phyloP scores from a whole-genome alignment of 1,284 basidiomycete genomes.

The Sphaerobolus stellatus region DNA sequence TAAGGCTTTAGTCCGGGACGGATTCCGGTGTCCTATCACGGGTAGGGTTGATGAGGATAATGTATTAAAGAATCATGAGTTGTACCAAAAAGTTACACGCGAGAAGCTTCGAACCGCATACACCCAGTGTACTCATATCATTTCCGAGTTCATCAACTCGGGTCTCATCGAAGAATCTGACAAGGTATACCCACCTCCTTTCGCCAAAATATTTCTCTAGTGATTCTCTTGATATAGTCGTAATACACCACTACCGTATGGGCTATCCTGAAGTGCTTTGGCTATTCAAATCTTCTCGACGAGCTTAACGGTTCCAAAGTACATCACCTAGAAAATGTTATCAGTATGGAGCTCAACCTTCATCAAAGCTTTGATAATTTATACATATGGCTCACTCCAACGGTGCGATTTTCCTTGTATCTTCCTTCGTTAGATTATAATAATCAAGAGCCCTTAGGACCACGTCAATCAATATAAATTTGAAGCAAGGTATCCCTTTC shows the following conservation, averaged over 20 bases:
- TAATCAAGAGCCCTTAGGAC: no score
- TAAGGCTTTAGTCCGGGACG: slow-evolving; percentile 29
- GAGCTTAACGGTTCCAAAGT: slow-evolving; percentile 26
- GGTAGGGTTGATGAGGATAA: slow-evolving; percentile 20
- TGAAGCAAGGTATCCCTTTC: not conserved
- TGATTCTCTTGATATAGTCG: slow-evolving; percentile 7
- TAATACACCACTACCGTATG: slow-evolving; percentile 16
- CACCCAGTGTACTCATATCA: slow-evolving; percentile 16
- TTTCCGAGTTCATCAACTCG: slow-evolving; percentile 9
- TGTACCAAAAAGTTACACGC: not conserved
- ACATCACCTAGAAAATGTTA: slow-evolving; percentile 33
- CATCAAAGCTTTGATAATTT: slow-evolving; percentile 30
- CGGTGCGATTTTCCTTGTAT: slow-evolving; percentile 19
- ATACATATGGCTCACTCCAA: slow-evolving; percentile 29
- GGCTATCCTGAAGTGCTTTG: slow-evolving; percentile 20
- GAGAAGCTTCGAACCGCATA: not conserved
- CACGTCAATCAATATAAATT: not conserved
- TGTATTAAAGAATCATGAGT: not conserved
- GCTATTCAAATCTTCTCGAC: slow-evolving; percentile 13
- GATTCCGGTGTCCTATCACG: slow-evolving; percentile 28
- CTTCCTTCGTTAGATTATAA: not conserved
- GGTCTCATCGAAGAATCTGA: not conserved
- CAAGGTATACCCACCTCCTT: not conserved
- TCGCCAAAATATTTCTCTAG: no score
- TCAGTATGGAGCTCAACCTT: slow-evolving; percentile 24